Evolutionary conservation across 2,329 filamentous ascomycete species (phyloP).

Genomic region (Chlorencoelia australis): DNA sequence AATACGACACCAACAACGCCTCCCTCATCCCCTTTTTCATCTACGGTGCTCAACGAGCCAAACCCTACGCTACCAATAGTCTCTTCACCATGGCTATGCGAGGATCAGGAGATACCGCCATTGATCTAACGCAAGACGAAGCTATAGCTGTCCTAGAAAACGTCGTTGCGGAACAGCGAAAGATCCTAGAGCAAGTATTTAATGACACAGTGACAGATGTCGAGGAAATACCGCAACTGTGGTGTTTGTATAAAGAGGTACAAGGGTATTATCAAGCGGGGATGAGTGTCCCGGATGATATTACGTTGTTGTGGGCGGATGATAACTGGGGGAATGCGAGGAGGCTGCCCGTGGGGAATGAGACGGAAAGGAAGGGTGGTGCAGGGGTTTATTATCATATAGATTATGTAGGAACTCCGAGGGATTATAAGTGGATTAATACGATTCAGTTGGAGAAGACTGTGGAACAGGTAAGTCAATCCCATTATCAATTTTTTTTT

Average conservation of each 20-base stretch:
- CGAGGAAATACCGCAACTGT: slow-evolving; percentile 50
- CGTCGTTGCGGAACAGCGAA: slow-evolving; percentile 49
- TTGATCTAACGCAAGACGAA: slow-evolving; percentile 41
- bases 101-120: slow-evolving; percentile 56
- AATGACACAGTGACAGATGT: slow-evolving; percentile 33
- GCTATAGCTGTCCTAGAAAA: slow-evolving; percentile 49
- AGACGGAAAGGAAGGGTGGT: slow-evolving; percentile 49
- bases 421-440: slow-evolving; percentile 51
- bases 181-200: slow-evolving; percentile 47
- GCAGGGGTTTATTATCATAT: slow-evolving; percentile 53
- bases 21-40: slow-evolving; percentile 59
- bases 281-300: slow-evolving; percentile 53
- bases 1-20: slow-evolving; percentile 58
- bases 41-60: slow-evolving; percentile 54
- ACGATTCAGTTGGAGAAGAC: slow-evolving; percentile 56
- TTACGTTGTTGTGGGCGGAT: slow-evolving; percentile 59
- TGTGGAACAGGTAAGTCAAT: slow-evolving; percentile 39
- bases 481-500: no score
- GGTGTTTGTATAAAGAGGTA: slow-evolving; percentile 68
- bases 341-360: slow-evolving; percentile 48
- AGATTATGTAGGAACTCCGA: slow-evolving; percentile 40
- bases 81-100: slow-evolving; percentile 64
- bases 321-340: slow-evolving; percentile 61
- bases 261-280: slow-evolving; percentile 58
- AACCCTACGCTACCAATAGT: slow-evolving; percentile 52